Conservation (phyloP, 2,329 filamentous ascomycete species). For the Xylariomycetidae sp. region DNA sequence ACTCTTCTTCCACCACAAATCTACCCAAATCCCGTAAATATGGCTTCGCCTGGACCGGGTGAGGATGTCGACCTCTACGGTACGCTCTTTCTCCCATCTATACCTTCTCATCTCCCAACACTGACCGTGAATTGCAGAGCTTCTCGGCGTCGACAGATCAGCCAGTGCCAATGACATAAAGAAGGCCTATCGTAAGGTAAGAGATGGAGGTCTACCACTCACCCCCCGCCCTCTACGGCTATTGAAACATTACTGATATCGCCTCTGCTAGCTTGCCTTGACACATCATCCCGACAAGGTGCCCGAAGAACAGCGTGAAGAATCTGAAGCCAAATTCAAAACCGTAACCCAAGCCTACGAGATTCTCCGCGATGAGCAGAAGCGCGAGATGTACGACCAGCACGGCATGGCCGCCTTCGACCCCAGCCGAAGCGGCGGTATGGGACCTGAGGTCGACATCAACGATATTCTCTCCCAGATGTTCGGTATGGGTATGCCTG, state of each 20-base stretch:
- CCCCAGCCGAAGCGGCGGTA: slow-evolving; percentile 60
- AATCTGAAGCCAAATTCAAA: slow-evolving; percentile 91
- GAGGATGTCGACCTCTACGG: too few relatives aligned
- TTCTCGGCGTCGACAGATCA: slow-evolving; percentile 69
- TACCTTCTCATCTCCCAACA: slow-evolving; percentile 1
- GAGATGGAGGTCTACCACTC: slow-evolving; percentile 4
- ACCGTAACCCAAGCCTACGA: slow-evolving; percentile 91
- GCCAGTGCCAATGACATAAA: slow-evolving; percentile 81
- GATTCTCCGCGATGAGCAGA: slow-evolving; percentile 93
- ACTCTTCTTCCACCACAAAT: too few relatives aligned
- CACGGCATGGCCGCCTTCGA: slow-evolving; percentile 97
- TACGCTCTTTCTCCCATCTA: slow-evolving; percentile 1
- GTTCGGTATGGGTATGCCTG: slow-evolving; percentile 69
- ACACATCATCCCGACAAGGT: slow-evolving; percentile 95
- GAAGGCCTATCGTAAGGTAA: slow-evolving; percentile 92
- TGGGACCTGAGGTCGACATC: slow-evolving; percentile 70
- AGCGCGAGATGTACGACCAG: slow-evolving; percentile 84
- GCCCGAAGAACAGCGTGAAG: slow-evolving; percentile 74
- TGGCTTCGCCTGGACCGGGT: too few relatives aligned
- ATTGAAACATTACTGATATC: slow-evolving; percentile 5
- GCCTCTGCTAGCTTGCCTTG: slow-evolving; percentile 72
- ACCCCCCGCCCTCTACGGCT: background rate
- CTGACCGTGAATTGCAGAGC: slow-evolving; percentile 46
- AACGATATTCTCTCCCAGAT: slow-evolving; percentile 92
- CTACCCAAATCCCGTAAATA: too few relatives aligned